Evolutionary conservation across 257 asterid species (phyloP).

Genomic region (Rauvolfia tetraphylla): DNA sequence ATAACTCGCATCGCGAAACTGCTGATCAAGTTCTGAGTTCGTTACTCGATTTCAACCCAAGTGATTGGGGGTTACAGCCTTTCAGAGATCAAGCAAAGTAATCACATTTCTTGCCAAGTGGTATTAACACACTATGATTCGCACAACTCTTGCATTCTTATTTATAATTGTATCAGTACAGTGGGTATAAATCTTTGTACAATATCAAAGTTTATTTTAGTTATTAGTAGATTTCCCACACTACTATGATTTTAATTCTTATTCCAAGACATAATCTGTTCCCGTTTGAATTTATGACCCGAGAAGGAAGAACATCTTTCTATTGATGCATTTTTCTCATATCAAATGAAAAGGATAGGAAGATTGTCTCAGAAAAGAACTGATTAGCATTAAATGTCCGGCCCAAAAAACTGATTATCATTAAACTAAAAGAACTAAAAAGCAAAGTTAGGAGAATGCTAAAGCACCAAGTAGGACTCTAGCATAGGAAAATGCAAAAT

Average conservation of each 20-base stretch:
- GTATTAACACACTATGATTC: neutral
- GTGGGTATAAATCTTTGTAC: neutral
- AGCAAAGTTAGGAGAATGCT: neutral
- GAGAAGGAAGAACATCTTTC: neutral
- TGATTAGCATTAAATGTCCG: neutral
- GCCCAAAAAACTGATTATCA: neutral
- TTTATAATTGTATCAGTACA: neutral
- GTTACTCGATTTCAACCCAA: slow-evolving; percentile 68
- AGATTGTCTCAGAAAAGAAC: neutral
- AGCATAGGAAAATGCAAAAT: neutral
- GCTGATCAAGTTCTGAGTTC: slow-evolving; percentile 83
- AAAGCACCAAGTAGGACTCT: neutral
- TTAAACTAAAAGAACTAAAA: neutral
- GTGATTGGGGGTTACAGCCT: slow-evolving; percentile 78
- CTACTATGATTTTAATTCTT: neutral
- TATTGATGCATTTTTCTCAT: neutral
- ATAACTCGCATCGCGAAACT: slow-evolving; percentile 50
- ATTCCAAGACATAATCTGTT: neutral
- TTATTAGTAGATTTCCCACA: neutral
- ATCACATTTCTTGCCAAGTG: slow-evolving; percentile 2
- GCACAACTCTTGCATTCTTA: neutral
- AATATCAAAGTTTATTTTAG: neutral
- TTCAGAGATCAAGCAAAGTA: slow-evolving; percentile 40
- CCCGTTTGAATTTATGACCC: neutral
- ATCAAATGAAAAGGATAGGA: neutral